Conservation (phyloP, 306 rosid genomes). For the Rubus parviflorus region DNA sequence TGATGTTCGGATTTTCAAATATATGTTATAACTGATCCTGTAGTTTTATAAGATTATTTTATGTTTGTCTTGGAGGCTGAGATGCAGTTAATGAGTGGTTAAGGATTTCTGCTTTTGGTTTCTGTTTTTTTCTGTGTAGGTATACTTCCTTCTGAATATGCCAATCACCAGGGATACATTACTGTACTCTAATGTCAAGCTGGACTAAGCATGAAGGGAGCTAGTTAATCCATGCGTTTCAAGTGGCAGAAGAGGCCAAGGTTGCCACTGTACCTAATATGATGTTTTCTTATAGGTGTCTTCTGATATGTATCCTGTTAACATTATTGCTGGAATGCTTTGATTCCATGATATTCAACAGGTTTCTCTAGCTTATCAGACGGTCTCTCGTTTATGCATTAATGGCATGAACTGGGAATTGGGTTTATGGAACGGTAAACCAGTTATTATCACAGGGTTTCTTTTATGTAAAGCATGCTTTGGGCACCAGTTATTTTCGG, state of each 20-base stretch:
- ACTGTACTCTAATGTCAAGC: conserved; percentile 83
- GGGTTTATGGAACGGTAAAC: conserved; percentile 21
- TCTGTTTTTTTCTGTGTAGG: conserved; percentile 43
- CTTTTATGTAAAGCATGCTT: conserved; percentile 34
- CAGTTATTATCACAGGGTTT: neutral
- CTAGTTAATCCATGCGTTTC: conserved; percentile 14
- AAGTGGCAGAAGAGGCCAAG: conserved; percentile 32
- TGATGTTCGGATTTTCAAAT: neutral
- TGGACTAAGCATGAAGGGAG: conserved; percentile 51
- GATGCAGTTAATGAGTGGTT: neutral
- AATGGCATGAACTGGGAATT: conserved; percentile 29
- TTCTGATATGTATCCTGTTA: conserved; percentile 33
- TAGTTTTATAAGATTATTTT: neutral
- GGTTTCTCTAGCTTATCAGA: conserved; percentile 43
- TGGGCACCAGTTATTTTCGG: conserved; percentile 28
- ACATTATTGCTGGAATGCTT: conserved; percentile 24
- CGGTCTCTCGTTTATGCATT: conserved; percentile 21
- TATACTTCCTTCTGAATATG: conserved; percentile 67
- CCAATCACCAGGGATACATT: conserved; percentile 86
- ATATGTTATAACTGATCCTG: neutral
- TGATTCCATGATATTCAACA: conserved; percentile 29
- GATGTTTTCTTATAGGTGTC: conserved; percentile 34
- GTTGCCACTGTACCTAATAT: conserved; percentile 31
- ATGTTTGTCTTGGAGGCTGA: neutral
- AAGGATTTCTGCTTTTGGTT: neutral